Conservation (phyloP, 2,329 filamentous ascomycete genomes). For the Xylariaceae sp. region DNA sequence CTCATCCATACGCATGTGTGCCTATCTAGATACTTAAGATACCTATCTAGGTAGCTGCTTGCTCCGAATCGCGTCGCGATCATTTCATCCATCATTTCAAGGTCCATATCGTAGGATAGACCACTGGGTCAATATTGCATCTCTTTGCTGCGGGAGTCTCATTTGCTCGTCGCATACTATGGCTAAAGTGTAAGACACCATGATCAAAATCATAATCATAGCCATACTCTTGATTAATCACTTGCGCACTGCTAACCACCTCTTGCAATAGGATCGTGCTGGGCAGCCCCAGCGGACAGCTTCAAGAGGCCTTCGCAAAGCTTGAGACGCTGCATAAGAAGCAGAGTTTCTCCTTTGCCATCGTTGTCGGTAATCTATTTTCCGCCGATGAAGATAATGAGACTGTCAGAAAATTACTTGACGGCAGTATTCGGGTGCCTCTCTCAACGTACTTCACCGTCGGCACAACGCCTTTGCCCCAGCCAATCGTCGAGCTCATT, state of each 20-base stretch:
- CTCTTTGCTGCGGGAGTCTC: background rate
- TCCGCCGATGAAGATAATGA: conserved; percentile 53
- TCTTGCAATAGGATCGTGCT: conserved; percentile 60
- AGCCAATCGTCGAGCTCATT: conserved; percentile 64
- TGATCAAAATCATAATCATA: background rate
- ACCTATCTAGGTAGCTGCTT: background rate
- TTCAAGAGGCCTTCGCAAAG: conserved; percentile 72
- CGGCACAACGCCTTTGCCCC: conserved; percentile 66
- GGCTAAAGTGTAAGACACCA: conserved; percentile 43
- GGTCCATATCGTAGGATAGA: background rate
- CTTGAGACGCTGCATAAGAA: conserved; percentile 75
- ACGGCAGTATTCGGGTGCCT: conserved; percentile 67
- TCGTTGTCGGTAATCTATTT: conserved; percentile 82
- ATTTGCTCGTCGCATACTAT: conserved; percentile 30
- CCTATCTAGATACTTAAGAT: background rate
- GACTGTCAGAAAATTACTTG: conserved; percentile 57
- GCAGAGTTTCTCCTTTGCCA: conserved; percentile 79
- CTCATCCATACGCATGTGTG: background rate
- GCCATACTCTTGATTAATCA: conserved; percentile 10
- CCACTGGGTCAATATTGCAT: background rate
- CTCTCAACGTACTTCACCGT: conserved; percentile 89
- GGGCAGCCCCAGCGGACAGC: conserved; percentile 74
- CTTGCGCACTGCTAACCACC: conserved; percentile 2
- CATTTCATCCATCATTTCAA: background rate
- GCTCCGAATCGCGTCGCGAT: background rate